Conservation (phyloP, 2,329 filamentous ascomycete species). For the Colletotrichum sp. region DNA sequence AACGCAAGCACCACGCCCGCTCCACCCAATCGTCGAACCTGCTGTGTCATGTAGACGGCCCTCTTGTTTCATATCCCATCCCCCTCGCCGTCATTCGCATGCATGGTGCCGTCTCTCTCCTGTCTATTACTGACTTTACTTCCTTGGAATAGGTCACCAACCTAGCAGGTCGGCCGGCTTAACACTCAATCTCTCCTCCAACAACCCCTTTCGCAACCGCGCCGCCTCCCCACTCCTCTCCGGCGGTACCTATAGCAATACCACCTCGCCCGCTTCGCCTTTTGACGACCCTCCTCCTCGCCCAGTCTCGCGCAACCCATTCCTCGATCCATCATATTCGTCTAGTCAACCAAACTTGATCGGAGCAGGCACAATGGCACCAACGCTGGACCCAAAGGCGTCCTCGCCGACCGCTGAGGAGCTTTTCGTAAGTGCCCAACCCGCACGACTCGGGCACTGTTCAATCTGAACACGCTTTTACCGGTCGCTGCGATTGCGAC, state of each 20-base stretch:
- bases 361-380: conserved; percentile 56
- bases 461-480: background rate
- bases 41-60: conserved; percentile 50
- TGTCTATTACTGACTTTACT: conserved; percentile 19
- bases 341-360: conserved; percentile 33
- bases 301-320: conserved; percentile 76
- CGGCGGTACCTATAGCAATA: conserved; percentile 34
- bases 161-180: conserved; percentile 52
- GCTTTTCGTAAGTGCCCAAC: conserved; percentile 71
- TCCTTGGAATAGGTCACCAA: conserved; percentile 40
- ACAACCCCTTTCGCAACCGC: conserved; percentile 82
- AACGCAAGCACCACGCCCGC: conserved; percentile 24
- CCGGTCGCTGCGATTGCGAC: background rate
- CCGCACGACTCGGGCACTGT: background rate
- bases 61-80: conserved; percentile 50
- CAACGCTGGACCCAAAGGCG: conserved; percentile 46
- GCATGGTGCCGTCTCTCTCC: conserved; percentile 37
- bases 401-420: conserved; percentile 68
- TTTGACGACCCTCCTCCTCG: conserved; percentile 65
- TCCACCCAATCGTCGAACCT: conserved; percentile 44
- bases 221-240: conserved; percentile 60
- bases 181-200: conserved; percentile 75
- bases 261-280: conserved; percentile 55
- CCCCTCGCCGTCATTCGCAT: conserved; percentile 47
- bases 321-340: conserved; percentile 63